These are phyloP conservation scores for Xylaria sp. DNA, from an alignment of 2,329 filamentous ascomycete species.

Conservation along the genomic window DNA sequence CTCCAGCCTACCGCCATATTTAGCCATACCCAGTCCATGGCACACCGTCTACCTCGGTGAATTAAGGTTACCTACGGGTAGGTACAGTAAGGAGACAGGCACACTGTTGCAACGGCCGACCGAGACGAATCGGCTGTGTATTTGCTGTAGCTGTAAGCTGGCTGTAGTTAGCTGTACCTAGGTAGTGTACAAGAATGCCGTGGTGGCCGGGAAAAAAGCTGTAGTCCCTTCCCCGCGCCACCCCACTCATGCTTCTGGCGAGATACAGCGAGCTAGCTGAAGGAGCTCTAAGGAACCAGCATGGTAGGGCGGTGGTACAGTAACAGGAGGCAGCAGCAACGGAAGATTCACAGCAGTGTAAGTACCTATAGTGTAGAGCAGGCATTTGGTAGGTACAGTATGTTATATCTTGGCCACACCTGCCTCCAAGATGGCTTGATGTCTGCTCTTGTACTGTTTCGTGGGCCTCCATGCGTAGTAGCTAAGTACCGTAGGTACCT, in stretches of 20 bases:
- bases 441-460: too few species aligned
- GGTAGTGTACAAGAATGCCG: conserved; percentile 20
- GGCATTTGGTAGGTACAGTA: neutral
- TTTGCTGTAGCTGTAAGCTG: neutral
- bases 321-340: conserved; percentile 1
- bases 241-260: conserved; percentile 10
- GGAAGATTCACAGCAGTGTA: neutral
- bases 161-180: neutral
- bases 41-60: neutral
- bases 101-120: conserved; percentile 22
- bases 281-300: conserved; percentile 1
- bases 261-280: conserved; percentile 13
- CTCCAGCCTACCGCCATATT: conserved; percentile 9
- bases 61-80: too few species aligned
- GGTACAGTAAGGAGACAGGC: neutral
- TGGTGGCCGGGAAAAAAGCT: conserved; percentile 28
- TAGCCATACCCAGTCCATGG: neutral
- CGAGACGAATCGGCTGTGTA: conserved; percentile 17
- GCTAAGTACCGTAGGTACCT: neutral
- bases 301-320: conserved; percentile 15
- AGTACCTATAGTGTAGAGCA: neutral
- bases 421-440: too few species aligned
- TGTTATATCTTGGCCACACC: neutral
- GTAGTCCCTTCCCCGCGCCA: conserved; percentile 17
- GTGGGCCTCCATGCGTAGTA: neutral